Conservation (phyloP, 768 basidiomycete genomes). For the Neoboletus magnificus region DNA sequence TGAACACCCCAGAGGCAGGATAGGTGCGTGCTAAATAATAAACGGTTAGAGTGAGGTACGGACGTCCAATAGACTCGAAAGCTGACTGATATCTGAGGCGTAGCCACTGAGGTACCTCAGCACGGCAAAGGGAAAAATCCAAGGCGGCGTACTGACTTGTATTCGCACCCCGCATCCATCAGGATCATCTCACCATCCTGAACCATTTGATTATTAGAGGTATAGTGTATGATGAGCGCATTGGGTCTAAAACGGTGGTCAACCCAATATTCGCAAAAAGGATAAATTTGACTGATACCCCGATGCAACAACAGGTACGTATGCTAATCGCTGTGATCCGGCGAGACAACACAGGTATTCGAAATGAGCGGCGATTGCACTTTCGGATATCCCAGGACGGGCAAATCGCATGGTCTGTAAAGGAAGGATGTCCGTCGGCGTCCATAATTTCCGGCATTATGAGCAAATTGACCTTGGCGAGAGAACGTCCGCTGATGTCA, state of each 20-base stretch:
- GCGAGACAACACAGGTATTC: slow-evolving; percentile 79
- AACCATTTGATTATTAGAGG: slow-evolving; percentile 80
- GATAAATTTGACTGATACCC: slow-evolving; percentile 48
- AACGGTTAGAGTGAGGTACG: slow-evolving; percentile 3
- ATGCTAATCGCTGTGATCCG: slow-evolving; percentile 87
- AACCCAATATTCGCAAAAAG: neutral
- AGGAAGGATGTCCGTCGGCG: neutral
- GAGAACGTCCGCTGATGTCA: slow-evolving; percentile 81
- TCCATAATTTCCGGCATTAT: neutral
- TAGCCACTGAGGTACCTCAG: slow-evolving; percentile 59
- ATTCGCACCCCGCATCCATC: slow-evolving; percentile 92
- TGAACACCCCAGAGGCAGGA: slow-evolving; percentile 81
- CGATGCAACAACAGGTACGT: slow-evolving; percentile 96
- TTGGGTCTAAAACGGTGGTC: slow-evolving; percentile 56
- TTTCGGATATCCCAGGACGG: slow-evolving; percentile 53
- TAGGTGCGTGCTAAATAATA: slow-evolving; percentile 69
- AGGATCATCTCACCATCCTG: slow-evolving; percentile 71
- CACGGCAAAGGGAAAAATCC: neutral
- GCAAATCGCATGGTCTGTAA: slow-evolving; percentile 81
- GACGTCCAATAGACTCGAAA: neutral
- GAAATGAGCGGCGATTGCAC: slow-evolving; percentile 74
- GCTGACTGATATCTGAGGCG: slow-evolving; percentile 88
- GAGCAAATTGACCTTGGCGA: slow-evolving; percentile 62
- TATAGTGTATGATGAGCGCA: slow-evolving; percentile 91
- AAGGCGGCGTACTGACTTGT: slow-evolving; percentile 52